Evolutionary conservation across 768 basidiomycete species (phyloP).

Genomic region (Auricularia sp.): DNA sequence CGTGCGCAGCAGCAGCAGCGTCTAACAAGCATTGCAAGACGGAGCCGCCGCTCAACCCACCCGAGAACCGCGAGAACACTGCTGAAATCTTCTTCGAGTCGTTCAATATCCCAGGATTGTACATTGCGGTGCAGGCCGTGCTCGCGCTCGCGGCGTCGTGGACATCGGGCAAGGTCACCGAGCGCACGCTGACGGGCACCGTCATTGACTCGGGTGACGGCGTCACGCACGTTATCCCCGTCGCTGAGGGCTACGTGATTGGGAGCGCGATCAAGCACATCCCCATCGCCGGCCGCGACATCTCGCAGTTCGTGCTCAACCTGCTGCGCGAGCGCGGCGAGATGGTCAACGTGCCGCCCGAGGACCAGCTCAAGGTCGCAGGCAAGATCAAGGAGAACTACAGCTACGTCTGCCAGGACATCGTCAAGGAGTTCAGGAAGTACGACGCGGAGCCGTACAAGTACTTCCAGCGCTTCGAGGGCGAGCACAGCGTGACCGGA

Average conservation of each 20-base stretch:
- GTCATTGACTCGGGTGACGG: slow-evolving; percentile 99
- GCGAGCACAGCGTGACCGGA: slow-evolving; percentile 87
- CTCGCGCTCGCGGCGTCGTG: slow-evolving; percentile 96
- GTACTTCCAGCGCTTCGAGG: slow-evolving; percentile 88
- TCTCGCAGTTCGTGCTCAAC: slow-evolving; percentile 92
- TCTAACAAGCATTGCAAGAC: slow-evolving; percentile 43
- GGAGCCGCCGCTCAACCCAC: slow-evolving; percentile 96
- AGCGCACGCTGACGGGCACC: slow-evolving; percentile 90
- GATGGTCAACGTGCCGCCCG: slow-evolving; percentile 80
- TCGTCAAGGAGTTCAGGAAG: slow-evolving; percentile 97
- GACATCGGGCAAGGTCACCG: slow-evolving; percentile 81
- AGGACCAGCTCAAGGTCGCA: slow-evolving; percentile 87
- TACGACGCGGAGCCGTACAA: slow-evolving; percentile 95
- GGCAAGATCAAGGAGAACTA: slow-evolving; percentile 96
- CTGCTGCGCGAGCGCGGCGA: slow-evolving; percentile 93
- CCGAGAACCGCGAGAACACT: slow-evolving; percentile 97
- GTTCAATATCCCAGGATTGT: slow-evolving; percentile 97
- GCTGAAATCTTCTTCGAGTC: slow-evolving; percentile 99
- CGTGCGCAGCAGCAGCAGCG: not conserved
- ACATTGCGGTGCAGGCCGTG: slow-evolving; percentile 98
- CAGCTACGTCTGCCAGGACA: slow-evolving; percentile 97
- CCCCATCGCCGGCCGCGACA: slow-evolving; percentile 96
- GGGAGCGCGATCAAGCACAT: slow-evolving; percentile 98
- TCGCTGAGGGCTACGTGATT: slow-evolving; percentile 96
- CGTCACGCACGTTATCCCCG: slow-evolving; percentile 96